Conservation (phyloP, 2,329 filamentous ascomycete species). For the Claviceps sp. region DNA sequence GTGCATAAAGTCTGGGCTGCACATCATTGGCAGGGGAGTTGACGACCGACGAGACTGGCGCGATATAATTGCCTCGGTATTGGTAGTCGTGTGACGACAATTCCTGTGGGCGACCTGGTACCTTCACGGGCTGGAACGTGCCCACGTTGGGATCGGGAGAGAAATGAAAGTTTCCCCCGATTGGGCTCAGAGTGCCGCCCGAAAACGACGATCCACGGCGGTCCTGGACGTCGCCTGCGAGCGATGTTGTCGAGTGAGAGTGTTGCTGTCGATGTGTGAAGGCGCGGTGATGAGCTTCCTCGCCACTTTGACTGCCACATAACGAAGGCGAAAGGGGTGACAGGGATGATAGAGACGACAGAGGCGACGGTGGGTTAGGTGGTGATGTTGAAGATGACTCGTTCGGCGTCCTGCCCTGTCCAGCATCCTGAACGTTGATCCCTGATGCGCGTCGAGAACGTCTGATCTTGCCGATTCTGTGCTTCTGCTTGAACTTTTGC, state of each 20-base stretch:
- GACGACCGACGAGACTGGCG: slow-evolving; percentile 36
- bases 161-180: slow-evolving; percentile 54
- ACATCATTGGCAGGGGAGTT: slow-evolving; percentile 38
- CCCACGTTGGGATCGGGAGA: slow-evolving; percentile 60
- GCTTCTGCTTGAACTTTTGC: slow-evolving; percentile 90
- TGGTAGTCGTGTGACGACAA: slow-evolving; percentile 42
- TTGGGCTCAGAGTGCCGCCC: slow-evolving; percentile 57
- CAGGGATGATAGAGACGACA: slow-evolving; percentile 29
- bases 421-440: slow-evolving; percentile 43
- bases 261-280: slow-evolving; percentile 20
- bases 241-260: slow-evolving; percentile 21
- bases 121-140: slow-evolving; percentile 37
- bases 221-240: slow-evolving; percentile 19
- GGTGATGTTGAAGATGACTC: slow-evolving; percentile 62
- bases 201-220: slow-evolving; percentile 49
- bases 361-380: slow-evolving; percentile 47
- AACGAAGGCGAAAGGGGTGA: slow-evolving; percentile 48
- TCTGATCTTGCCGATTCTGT: slow-evolving; percentile 40
- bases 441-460: slow-evolving; percentile 46
- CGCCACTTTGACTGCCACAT: slow-evolving; percentile 49
- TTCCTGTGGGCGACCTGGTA: slow-evolving; percentile 20
- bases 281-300: slow-evolving; percentile 47
- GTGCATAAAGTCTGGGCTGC: slow-evolving; percentile 25
- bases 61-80: slow-evolving; percentile 49
- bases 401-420: slow-evolving; percentile 31